A percentile compares a stretch with the other conserved stretches of the same genome.
phyloP scores from a whole-genome alignment of 805 yeast species.

The Candida palmyrensis region DNA sequence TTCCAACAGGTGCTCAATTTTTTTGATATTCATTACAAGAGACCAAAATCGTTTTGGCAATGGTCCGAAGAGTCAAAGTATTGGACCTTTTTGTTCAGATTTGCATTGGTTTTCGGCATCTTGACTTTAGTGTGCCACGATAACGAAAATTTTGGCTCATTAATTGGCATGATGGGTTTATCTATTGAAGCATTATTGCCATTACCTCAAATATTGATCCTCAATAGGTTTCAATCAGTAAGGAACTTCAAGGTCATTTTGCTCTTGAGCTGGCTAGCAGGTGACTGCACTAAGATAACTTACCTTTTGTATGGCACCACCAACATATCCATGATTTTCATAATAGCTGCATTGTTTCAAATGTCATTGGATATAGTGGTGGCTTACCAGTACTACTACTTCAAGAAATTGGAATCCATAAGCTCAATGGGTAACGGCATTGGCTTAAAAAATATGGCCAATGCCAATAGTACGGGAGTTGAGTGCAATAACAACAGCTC shows the following conservation, averaged over 20 bases:
- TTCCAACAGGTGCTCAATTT: constrained; percentile 41
- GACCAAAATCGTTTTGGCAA: constrained; percentile 79
- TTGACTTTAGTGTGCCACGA: constrained; percentile 37
- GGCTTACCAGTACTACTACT: constrained; percentile 67
- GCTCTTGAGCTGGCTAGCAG: constrained; percentile 81
- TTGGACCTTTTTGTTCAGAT: constrained; percentile 58
- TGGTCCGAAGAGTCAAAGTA: constrained; percentile 60
- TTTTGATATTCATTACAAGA: constrained; percentile 63
- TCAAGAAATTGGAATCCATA: constrained; percentile 33
- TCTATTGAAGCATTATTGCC: constrained; percentile 71
- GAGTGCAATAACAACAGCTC: neutral
- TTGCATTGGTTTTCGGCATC: constrained; percentile 35
- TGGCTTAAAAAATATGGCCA: no score
- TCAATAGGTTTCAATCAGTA: constrained; percentile 60
- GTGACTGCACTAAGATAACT: constrained; percentile 74
- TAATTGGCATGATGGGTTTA: constrained; percentile 59
- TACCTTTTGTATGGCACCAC: constrained; percentile 74
- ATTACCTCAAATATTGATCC: constrained; percentile 69
- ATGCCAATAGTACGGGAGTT: constrained; percentile 1
- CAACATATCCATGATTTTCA: constrained; percentile 59
- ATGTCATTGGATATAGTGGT: constrained; percentile 69
- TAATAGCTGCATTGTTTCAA: constrained; percentile 72
- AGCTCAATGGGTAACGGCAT: no score
- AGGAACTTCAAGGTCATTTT: constrained; percentile 77
- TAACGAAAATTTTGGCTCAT: constrained; percentile 36